These are phyloP conservation scores for Elongisporangium anandrum DNA, from an alignment of 352 stramenopile species.

Conservation along the genomic window DNA sequence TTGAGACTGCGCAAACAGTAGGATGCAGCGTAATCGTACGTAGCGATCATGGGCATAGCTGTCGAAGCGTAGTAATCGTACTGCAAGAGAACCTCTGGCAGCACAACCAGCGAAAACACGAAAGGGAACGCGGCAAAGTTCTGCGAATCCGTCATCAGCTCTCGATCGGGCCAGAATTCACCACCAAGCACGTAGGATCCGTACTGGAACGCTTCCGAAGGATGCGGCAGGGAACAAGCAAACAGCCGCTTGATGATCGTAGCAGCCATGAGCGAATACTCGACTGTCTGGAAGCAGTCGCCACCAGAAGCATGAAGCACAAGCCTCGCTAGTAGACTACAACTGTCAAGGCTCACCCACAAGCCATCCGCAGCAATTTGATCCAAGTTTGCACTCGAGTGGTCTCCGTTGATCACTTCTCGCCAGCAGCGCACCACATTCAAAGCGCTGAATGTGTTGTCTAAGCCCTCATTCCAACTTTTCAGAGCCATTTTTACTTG, in stretches of 20 bases:
- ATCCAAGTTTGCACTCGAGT: slow-evolving; percentile 7
- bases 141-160: slow-evolving; percentile 41
- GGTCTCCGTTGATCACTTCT: slow-evolving; percentile 19
- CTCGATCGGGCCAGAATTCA: slow-evolving; percentile 54
- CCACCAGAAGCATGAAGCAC: slow-evolving; percentile 31
- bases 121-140: slow-evolving; percentile 30
- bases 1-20: slow-evolving; percentile 39
- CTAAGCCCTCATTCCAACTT: slow-evolving; percentile 63
- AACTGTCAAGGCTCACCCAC: slow-evolving; percentile 49
- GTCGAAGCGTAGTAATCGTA: slow-evolving; percentile 41
- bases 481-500: slow-evolving; percentile 44
- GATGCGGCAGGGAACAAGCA: slow-evolving; percentile 54
- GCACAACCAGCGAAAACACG: slow-evolving; percentile 28
- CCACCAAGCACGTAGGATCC: slow-evolving; percentile 45
- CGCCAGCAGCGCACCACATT: slow-evolving; percentile 45
- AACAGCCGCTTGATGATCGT: slow-evolving; percentile 55
- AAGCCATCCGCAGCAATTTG: slow-evolving; percentile 52
- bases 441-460: slow-evolving; percentile 66
- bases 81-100: slow-evolving; percentile 48
- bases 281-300: slow-evolving; percentile 32
- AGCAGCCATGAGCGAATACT: slow-evolving; percentile 66
- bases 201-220: slow-evolving; percentile 51
- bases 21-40: slow-evolving; percentile 43
- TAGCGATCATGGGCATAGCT: slow-evolving; percentile 51
- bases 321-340: slow-evolving; percentile 49